A percentile compares a stretch with the other conserved stretches of the same genome.
These are phyloP conservation scores for Macaranga tanarius DNA, from an alignment of 441 rosid genomes.

Conservation along the genomic window DNA sequence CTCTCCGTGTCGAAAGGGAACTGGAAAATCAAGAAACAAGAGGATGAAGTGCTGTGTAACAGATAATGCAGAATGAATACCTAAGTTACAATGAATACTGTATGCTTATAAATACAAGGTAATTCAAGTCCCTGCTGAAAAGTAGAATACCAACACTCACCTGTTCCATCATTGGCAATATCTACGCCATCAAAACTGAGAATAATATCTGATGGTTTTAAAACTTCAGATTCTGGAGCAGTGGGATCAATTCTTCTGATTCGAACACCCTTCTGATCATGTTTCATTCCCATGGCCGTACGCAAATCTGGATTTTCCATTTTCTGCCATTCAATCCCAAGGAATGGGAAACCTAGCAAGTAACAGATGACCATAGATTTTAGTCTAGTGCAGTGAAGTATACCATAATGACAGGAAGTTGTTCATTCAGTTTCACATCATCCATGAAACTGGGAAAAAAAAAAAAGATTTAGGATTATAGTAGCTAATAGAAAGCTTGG, in stretches of 20 bases:
- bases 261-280: constrained; percentile 89
- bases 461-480: not conserved
- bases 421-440: not conserved
- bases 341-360: constrained; percentile 73
- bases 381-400: constrained; percentile 10
- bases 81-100: not conserved
- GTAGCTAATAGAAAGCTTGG: not conserved
- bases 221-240: constrained; percentile 69
- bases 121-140: not conserved
- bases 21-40: constrained; percentile 40
- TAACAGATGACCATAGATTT: constrained; percentile 2
- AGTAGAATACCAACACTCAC: constrained; percentile 34
- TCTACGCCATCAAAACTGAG: constrained; percentile 81
- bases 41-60: not conserved
- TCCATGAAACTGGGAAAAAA: not conserved
- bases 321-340: constrained; percentile 98
- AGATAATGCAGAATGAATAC: not conserved
- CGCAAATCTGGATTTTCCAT: constrained; percentile 96
- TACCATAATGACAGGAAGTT: not conserved
- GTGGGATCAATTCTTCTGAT: constrained; percentile 91
- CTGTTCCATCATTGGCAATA: constrained; percentile 97
- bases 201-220: constrained; percentile 84
- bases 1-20: constrained; percentile 92
- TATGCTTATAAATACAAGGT: not conserved
- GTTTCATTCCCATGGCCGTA: constrained; percentile 71